A percentile compares a stretch with the other conserved stretches of the same genome.
Evolutionary conservation across 768 basidiomycete genomes (phyloP).

Genomic region (Tricholoma saponaceum): DNA sequence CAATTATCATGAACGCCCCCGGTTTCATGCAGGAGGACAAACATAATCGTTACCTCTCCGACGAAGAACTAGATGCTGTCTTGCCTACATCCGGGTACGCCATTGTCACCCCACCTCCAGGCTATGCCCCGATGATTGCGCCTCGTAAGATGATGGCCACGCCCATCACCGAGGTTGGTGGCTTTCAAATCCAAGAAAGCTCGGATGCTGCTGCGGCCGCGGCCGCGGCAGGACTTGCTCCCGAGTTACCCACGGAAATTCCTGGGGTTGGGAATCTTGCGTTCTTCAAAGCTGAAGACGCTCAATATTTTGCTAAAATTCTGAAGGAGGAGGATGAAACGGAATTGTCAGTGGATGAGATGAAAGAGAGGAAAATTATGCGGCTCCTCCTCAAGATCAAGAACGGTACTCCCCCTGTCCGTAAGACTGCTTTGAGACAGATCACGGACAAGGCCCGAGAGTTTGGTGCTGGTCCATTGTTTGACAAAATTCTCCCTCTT

Average conservation of each 20-base stretch:
- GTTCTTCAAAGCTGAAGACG: conserved; percentile 98
- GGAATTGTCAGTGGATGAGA: conserved; percentile 89
- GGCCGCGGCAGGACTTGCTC: conserved; percentile 88
- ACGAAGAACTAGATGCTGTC: conserved; percentile 92
- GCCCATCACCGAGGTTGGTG: conserved; percentile 57
- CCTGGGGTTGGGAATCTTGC: conserved; percentile 96
- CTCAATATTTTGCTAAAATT: conserved; percentile 96
- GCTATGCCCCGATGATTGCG: conserved; percentile 78
- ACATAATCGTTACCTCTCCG: conserved; percentile 91
- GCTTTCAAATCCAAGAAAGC: conserved; percentile 96
- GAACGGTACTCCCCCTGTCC: conserved; percentile 97
- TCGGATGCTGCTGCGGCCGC: conserved; percentile 86
- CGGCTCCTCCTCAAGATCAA: conserved; percentile 96
- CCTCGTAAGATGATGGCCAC: conserved; percentile 61
- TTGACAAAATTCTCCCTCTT: conserved; percentile 97
- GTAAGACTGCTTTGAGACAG: conserved; percentile 95
- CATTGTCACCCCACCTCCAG: conserved; percentile 91
- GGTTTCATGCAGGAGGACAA: conserved; percentile 91
- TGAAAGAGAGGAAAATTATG: conserved; percentile 99
- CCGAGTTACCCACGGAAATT: conserved; percentile 94
- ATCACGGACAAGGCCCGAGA: conserved; percentile 99
- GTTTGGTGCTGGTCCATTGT: conserved; percentile 95
- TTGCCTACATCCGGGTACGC: conserved; percentile 85
- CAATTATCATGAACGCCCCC: conserved; percentile 86
- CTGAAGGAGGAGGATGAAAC: conserved; percentile 94